These are phyloP conservation scores for Pulveroboletus sp. DNA, from an alignment of 768 basidiomycete species.

Conservation along the genomic window DNA sequence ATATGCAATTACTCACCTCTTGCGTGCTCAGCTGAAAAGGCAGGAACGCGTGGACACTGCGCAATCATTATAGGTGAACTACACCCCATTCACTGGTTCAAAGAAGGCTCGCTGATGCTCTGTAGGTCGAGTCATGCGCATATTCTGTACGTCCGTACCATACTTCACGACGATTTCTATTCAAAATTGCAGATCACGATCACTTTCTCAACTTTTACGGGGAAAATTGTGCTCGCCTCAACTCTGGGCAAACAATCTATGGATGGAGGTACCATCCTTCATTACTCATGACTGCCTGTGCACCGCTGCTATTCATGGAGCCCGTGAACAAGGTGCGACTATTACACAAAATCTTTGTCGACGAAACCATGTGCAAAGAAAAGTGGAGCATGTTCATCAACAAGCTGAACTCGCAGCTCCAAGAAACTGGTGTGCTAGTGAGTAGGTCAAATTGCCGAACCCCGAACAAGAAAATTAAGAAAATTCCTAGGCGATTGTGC, in stretches of 20 bases:
- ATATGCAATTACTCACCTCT: not conserved
- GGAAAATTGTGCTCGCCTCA: constrained; percentile 40
- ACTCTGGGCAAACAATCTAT: constrained; percentile 31
- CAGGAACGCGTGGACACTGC: constrained; percentile 9
- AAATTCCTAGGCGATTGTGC: constrained; percentile 45
- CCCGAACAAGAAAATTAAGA: not conserved
- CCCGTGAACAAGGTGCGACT: constrained; percentile 43
- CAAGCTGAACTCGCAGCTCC: constrained; percentile 45
- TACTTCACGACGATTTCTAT: not conserved
- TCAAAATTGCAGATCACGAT: constrained; percentile 26
- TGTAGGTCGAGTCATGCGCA: constrained; percentile 29
- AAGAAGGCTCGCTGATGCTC: constrained; percentile 4
- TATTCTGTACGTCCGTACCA: constrained; percentile 19
- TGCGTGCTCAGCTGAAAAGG: constrained; percentile 7
- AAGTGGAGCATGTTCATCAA: constrained; percentile 43
- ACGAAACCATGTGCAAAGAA: constrained; percentile 36
- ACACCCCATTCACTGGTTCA: not conserved
- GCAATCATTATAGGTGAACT: constrained; percentile 21
- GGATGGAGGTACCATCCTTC: constrained; percentile 30
- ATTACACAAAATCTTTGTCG: constrained; percentile 48
- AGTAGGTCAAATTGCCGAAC: constrained; percentile 8
- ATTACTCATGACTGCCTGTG: constrained; percentile 33
- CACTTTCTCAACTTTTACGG: constrained; percentile 42
- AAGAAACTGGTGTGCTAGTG: constrained; percentile 51
- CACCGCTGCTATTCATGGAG: constrained; percentile 44